A percentile compares a stretch with the other conserved stretches of the same genome.
Conservation (phyloP, 768 basidiomycete species). For the Lentinula detonsa region DNA sequence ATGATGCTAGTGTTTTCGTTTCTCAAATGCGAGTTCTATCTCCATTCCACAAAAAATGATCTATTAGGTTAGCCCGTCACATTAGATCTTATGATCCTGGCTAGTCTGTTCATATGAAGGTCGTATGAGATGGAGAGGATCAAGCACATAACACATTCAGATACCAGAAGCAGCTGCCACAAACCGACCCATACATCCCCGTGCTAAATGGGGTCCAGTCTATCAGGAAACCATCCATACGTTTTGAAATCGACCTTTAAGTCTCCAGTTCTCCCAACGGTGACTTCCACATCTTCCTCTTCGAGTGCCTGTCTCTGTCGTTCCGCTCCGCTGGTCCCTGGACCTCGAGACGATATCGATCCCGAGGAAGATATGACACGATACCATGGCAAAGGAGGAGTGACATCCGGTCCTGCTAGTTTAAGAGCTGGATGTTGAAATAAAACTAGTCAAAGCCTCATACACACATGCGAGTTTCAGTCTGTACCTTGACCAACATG, state of each 20-base stretch:
- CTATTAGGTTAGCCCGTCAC: too few relatives aligned
- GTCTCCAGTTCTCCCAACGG: conserved; percentile 45
- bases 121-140: too few relatives aligned
- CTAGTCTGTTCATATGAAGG: too few relatives aligned
- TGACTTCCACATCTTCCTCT: conserved; percentile 80
- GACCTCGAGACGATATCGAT: conserved; percentile 75
- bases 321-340: conserved; percentile 73
- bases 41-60: too few relatives aligned
- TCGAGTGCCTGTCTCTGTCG: conserved; percentile 71
- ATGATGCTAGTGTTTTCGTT: too few relatives aligned
- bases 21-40: too few relatives aligned
- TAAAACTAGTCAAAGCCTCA: too few relatives aligned
- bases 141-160: too few relatives aligned
- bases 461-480: too few relatives aligned
- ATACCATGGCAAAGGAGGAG: conserved; percentile 76
- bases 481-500: conserved; percentile 76
- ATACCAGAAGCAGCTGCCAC: too few relatives aligned
- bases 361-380: conserved; percentile 70
- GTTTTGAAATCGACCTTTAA: conserved; percentile 48
- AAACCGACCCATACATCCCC: neutral
- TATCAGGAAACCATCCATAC: conserved; percentile 66
- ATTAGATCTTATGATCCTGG: too few relatives aligned
- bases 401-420: conserved; percentile 51
- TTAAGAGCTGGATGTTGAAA: conserved; percentile 62
- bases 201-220: conserved; percentile 14